A percentile compares a stretch with the other conserved stretches of the same genome.
These are phyloP conservation scores for Lumnitzera racemosa DNA, from an alignment of 345 rosid genomes.

Conservation along the genomic window DNA sequence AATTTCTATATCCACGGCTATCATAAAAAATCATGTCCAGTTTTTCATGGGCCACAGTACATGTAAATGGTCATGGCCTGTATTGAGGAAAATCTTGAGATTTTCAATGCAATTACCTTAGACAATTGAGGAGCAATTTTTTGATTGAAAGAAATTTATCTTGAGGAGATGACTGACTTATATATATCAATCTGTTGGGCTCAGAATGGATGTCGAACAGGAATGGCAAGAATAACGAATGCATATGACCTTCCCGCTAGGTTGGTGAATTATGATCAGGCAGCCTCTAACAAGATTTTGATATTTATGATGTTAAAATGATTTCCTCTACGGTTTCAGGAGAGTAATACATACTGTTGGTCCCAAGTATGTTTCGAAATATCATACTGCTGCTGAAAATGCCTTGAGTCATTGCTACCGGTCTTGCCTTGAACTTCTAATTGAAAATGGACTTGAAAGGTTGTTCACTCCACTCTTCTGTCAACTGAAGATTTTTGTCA, in stretches of 20 bases:
- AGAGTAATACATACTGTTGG: conserved; percentile 93
- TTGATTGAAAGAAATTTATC: neutral
- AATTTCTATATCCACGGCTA: neutral
- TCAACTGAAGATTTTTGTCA: conserved; percentile 6
- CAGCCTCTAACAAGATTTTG: neutral
- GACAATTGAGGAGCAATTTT: neutral
- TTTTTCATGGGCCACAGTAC: too few species aligned
- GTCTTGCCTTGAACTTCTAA: conserved; percentile 89
- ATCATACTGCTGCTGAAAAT: conserved; percentile 98
- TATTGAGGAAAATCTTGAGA: too few species aligned
- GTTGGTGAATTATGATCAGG: conserved; percentile 26
- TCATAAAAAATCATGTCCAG: neutral
- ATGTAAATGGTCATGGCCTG: too few species aligned
- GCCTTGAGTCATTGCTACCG: conserved; percentile 98
- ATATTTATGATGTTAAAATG: neutral
- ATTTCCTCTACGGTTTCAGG: conserved; percentile 24
- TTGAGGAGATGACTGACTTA: conserved; percentile 1
- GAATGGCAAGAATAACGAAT: conserved; percentile 92
- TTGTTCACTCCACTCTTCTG: conserved; percentile 16
- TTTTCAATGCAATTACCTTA: too few species aligned
- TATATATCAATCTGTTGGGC: conserved; percentile 10
- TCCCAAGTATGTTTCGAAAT: conserved; percentile 92
- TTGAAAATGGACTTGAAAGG: conserved; percentile 86
- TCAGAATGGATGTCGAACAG: conserved; percentile 98
- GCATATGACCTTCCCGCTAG: conserved; percentile 97